These are phyloP conservation scores for Colletotrichum somersetense DNA, from an alignment of 2,329 filamentous ascomycete species.

Conservation along the genomic window DNA sequence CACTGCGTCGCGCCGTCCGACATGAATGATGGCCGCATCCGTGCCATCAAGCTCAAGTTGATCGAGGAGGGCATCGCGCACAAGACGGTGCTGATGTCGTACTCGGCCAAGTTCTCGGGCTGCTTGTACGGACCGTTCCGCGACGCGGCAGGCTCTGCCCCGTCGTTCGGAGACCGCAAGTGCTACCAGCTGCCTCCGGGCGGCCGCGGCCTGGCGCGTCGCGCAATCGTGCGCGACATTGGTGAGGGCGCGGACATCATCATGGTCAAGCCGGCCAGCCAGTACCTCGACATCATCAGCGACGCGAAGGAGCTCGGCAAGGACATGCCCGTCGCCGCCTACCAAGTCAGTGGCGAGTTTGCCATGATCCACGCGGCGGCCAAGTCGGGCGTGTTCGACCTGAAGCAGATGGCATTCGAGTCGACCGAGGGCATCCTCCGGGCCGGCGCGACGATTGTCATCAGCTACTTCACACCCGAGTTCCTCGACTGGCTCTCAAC, in stretches of 20 bases:
- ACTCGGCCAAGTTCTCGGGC: constrained; percentile 97
- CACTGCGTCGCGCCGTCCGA: constrained; percentile 98
- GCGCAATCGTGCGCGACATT: constrained; percentile 92
- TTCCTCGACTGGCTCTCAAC: constrained; percentile 76
- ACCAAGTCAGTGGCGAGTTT: constrained; percentile 97
- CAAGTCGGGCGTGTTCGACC: constrained; percentile 95
- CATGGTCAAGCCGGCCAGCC: constrained; percentile 98
- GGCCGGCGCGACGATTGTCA: constrained; percentile 91
- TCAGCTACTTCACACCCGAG: constrained; percentile 94
- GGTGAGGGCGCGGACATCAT: constrained; percentile 96
- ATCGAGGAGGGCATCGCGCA: constrained; percentile 96
- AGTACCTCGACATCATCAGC: constrained; percentile 97
- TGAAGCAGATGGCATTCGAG: constrained; percentile 95
- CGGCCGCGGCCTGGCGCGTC: constrained; percentile 88
- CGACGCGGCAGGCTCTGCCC: constrained; percentile 91
- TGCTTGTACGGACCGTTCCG: constrained; percentile 98
- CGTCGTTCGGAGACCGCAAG: constrained; percentile 92
- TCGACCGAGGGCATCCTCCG: constrained; percentile 92
- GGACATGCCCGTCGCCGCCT: constrained; percentile 93
- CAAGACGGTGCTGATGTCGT: constrained; percentile 94
- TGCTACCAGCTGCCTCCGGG: constrained; percentile 98
- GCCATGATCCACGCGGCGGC: constrained; percentile 98
- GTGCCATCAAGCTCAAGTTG: constrained; percentile 96
- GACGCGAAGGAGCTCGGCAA: constrained; percentile 95
- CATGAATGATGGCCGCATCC: constrained; percentile 98